A percentile compares a stretch with the other conserved stretches of the same genome.
Evolutionary conservation across 164 flowering plant genomes (phyloP).

Genomic region (Vitis riparia): DNA sequence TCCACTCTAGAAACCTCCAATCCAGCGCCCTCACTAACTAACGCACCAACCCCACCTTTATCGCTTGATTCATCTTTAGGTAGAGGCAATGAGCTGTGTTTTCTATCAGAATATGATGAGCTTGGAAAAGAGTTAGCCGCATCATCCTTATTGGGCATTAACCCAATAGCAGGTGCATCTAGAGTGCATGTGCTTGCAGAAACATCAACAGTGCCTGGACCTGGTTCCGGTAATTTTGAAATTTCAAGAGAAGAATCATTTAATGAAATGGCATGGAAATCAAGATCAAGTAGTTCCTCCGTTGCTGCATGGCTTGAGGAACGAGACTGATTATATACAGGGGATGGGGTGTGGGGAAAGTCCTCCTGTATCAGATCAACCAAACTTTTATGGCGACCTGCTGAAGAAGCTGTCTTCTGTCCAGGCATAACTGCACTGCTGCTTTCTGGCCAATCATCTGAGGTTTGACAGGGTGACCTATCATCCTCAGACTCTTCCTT

Average conservation of each 20-base stretch:
- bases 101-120: constrained; percentile 19
- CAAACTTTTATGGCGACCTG: constrained; percentile 60
- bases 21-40: neutral
- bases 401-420: constrained; percentile 29
- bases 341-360: constrained; percentile 77
- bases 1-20: constrained; percentile 27
- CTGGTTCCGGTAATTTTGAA: constrained; percentile 20
- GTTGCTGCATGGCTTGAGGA: constrained; percentile 35
- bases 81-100: constrained; percentile 18
- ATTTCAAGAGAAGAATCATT: constrained; percentile 33
- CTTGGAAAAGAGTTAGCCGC: constrained; percentile 17
- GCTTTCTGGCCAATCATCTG: constrained; percentile 36
- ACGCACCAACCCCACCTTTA: constrained; percentile 4
- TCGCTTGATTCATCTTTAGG: constrained; percentile 26
- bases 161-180: constrained; percentile 24
- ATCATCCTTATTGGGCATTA: constrained; percentile 21
- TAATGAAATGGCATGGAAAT: constrained; percentile 29
- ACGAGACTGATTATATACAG: constrained; percentile 60
- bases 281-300: constrained; percentile 47
- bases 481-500: constrained; percentile 83
- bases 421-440: constrained; percentile 16
- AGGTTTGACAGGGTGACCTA: constrained; percentile 38
- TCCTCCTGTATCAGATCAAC: constrained; percentile 83
- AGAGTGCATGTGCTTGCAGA: constrained; percentile 14
- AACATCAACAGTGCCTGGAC: constrained; percentile 13